These are phyloP conservation scores for Aspergillus leporis DNA, from an alignment of 495 filamentous ascomycete genomes.

Conservation along the genomic window DNA sequence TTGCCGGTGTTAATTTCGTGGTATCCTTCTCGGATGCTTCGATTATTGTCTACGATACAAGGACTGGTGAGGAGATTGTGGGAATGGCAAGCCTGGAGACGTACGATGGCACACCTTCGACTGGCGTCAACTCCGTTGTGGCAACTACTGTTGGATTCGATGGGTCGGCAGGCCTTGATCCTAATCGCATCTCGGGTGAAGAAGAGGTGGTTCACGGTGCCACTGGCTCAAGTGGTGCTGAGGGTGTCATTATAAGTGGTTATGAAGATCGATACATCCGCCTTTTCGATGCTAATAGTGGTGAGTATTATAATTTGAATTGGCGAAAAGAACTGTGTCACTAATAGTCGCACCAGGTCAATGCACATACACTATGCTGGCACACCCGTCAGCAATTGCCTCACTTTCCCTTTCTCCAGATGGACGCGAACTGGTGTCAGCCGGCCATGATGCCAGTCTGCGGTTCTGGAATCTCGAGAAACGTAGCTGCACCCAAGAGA, in stretches of 20 bases:
- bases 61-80: constrained; percentile 86
- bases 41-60: constrained; percentile 87
- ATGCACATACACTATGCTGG: constrained; percentile 98
- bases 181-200: constrained; percentile 58
- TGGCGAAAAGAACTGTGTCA: constrained; percentile 3
- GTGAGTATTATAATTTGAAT: constrained; percentile 55
- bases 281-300: constrained; percentile 98
- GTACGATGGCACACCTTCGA: constrained; percentile 80
- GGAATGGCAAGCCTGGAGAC: constrained; percentile 92
- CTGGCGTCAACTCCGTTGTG: constrained; percentile 89
- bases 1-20: constrained; percentile 87
- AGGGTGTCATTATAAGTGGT: constrained; percentile 90
- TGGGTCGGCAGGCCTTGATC: constrained; percentile 63
- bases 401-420: constrained; percentile 88
- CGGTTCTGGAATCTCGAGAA: constrained; percentile 99
- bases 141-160: constrained; percentile 81
- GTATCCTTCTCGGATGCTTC: constrained; percentile 89
- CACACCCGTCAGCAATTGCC: constrained; percentile 89
- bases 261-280: constrained; percentile 94
- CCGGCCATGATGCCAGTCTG: constrained; percentile 90
- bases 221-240: constrained; percentile 83
- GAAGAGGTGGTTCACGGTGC: constrained; percentile 74
- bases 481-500: constrained; percentile 87
- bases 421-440: constrained; percentile 90
- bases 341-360: constrained; percentile 67